Percentiles rank a stretch among this genome's conserved stretches.
These are phyloP conservation scores for Truncatella angustata DNA, from an alignment of 2,329 filamentous ascomycete species.

Conservation along the genomic window DNA sequence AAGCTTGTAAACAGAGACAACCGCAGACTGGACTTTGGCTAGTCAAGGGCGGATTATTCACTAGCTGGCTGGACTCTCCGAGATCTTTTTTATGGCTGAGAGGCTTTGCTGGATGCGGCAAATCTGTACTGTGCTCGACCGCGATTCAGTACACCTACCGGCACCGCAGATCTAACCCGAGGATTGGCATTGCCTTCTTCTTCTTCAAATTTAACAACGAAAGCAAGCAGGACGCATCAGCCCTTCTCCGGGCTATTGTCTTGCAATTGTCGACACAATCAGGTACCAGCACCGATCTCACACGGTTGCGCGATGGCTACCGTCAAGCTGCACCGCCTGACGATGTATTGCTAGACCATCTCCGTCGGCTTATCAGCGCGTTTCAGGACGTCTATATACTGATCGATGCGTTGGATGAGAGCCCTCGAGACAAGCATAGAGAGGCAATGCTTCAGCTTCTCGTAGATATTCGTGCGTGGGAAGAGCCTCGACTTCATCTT, in stretches of 20 bases:
- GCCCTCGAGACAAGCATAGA: constrained; percentile 22
- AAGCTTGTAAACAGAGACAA: constrained; percentile 29
- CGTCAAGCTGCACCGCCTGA: constrained; percentile 16
- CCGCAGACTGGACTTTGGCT: constrained; percentile 34
- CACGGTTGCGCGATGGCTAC: constrained; percentile 16
- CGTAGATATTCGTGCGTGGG: constrained; percentile 21
- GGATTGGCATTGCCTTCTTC: constrained; percentile 33
- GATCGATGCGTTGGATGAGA: constrained; percentile 37
- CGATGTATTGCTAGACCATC: constrained; percentile 18
- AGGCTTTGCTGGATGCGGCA: constrained; percentile 38
- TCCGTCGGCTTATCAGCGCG: constrained; percentile 19
- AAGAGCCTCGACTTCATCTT: constrained; percentile 20
- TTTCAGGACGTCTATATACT: constrained; percentile 33
- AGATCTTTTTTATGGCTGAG: constrained; percentile 37
- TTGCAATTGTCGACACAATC: constrained; percentile 31
- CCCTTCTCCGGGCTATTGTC: constrained; percentile 32
- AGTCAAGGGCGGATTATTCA: constrained; percentile 17
- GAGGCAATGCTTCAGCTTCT: constrained; percentile 25
- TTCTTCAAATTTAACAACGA: constrained; percentile 38
- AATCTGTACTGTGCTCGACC: constrained; percentile 37
- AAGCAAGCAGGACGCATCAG: constrained; percentile 27
- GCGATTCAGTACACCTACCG: constrained; percentile 28
- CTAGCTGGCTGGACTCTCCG: constrained; percentile 22
- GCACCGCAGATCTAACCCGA: constrained; percentile 17
- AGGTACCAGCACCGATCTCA: constrained; percentile 15